Evolutionary conservation across 306 rosid genomes (phyloP), one percentile per base, ranked within the genome.

Genomic region (Abrus pulchellus): DNA sequence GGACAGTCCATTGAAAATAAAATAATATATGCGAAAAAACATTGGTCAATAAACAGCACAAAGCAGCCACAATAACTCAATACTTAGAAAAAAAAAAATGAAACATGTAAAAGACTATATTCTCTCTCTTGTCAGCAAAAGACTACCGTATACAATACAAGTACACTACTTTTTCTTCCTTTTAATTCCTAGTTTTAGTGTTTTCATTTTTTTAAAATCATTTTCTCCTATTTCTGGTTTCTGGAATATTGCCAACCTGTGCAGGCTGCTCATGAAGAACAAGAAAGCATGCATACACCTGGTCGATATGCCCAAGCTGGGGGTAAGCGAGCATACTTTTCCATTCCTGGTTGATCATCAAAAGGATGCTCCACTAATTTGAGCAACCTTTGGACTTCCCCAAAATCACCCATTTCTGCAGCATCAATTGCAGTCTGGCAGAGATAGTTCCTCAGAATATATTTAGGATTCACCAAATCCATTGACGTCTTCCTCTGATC

Each of bases 271-370:
- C 87, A 96, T 6, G 99, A 96, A 54, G 99, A 96, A 86, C 99
- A 96, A 77, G 99, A 96, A 76, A 96, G 98, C 99, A 96, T 93
- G 86, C 99, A 85, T 38, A 93, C 99, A 32, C 99, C 99, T 20
- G 99, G 99, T 47, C 99, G 83, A 84, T 96, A 96, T 36, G 99
- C 99, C 99, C 99, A 96, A 9, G 99, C 98, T 0, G 99, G 99
- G 45, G 99, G 99, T 75, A 96, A 85, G 59, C 98, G 97, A 68
- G 99, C 98, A 80, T 96, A 93, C 75, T 92, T 96, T 81, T 96
- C 99, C 99, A 96, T 96, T 87, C 94, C 98, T 0, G 98, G 98
- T 87, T 93, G 99, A 73, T 92, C 98, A 61, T 96, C 99, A 72
- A 77, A 96, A 9, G 99, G 99, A 34, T 87, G 88, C 82, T 96